Base-by-base conservation (phyloP, 257 asterid genomes). In the Lycium ferocissimum region DNA sequence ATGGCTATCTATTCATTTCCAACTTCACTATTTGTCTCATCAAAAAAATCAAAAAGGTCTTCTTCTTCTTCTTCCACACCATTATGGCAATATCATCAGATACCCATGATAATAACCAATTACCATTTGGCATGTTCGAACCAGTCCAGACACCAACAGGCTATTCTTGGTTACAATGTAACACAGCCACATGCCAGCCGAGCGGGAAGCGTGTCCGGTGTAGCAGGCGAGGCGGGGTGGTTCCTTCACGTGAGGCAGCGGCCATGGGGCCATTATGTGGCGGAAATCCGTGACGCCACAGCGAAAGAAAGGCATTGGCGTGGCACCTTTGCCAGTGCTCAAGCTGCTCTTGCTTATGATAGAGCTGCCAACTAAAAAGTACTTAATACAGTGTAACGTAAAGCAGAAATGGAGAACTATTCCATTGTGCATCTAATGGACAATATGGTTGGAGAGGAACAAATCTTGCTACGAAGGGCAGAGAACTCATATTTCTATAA, bases 251-350 rank as follows among this genome's bases (percentile, higher is more conserved):
- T 96, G 1, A 62, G 99, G 9, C 83, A 98, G 18, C 88, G 98
- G 78, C 99, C 99, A 1, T 96, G 99, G 99, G 99, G 99, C 26
- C 91, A 98, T 1, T 96, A 94, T 33, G 99, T 98, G 0, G 98
- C 98, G 0, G 99, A 96, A 88, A 96, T 96, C 17, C 88, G 98
- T 69, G 98, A 96, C 88, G 98, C 99, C 38, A 90, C 92, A 4
- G 95, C 98, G 18, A 96, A 95, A 88, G 99, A 96, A 81, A 84
- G 98, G 40, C 98, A 96, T 79, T 96, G 99, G 98, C 93, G 95
- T 2, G 99, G 98, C 1, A 96, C 99, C 0, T 96, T 94, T 80
- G 99, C 95, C 85, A 94, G 98, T 35, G 98, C 99, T 38, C 98
- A 96, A 84, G 99, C 99, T 0, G 99, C 99, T 67, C 87, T 96